A percentile compares a stretch with the other conserved stretches of the same genome.
These are phyloP conservation scores for Candida xiaguanensis DNA, from an alignment of 805 yeast species.

Conservation along the genomic window DNA sequence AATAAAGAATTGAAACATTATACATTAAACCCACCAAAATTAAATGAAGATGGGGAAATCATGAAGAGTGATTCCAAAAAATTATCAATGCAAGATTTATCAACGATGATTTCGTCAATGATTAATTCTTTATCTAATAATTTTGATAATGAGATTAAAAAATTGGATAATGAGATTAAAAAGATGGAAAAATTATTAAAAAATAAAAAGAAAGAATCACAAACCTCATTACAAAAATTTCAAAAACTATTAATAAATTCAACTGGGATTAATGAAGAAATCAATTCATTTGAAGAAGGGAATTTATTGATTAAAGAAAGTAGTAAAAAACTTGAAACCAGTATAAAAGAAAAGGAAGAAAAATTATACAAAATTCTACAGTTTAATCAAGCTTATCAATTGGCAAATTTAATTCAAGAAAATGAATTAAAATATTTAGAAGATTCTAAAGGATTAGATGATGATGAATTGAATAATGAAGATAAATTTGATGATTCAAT, in stretches of 20 bases:
- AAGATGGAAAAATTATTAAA: conserved; percentile 53
- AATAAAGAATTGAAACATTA: conserved; percentile 12
- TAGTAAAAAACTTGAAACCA: conserved; percentile 3
- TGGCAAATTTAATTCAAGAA: conserved; percentile 40
- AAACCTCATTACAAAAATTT: conserved; percentile 22
- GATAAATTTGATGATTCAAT: conserved; percentile 17
- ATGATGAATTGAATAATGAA: conserved; percentile 15
- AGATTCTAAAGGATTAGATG: conserved; percentile 14
- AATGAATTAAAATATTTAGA: conserved; percentile 29
- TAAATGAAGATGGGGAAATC: conserved; percentile 29
- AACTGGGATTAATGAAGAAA: conserved; percentile 21
- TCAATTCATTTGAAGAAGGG: conserved; percentile 25
- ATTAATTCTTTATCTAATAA: conserved; percentile 48
- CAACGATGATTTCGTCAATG: conserved; percentile 35
- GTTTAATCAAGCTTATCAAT: conserved; percentile 41
- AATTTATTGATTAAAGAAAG: conserved; percentile 15
- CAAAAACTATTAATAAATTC: conserved; percentile 26
- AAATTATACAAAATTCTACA: conserved; percentile 28
- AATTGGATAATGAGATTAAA: conserved; percentile 24
- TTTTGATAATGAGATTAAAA: conserved; percentile 52
- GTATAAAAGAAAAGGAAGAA: conserved; percentile 13
- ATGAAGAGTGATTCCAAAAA: conserved; percentile 15
- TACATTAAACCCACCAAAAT: conserved; percentile 31
- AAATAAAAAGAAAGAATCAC: conserved; percentile 46
- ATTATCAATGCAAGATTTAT: conserved; percentile 30